Evolutionary conservation across 2,329 filamentous ascomycete species (phyloP).

Genomic region (Colletotrichum coccodes): DNA sequence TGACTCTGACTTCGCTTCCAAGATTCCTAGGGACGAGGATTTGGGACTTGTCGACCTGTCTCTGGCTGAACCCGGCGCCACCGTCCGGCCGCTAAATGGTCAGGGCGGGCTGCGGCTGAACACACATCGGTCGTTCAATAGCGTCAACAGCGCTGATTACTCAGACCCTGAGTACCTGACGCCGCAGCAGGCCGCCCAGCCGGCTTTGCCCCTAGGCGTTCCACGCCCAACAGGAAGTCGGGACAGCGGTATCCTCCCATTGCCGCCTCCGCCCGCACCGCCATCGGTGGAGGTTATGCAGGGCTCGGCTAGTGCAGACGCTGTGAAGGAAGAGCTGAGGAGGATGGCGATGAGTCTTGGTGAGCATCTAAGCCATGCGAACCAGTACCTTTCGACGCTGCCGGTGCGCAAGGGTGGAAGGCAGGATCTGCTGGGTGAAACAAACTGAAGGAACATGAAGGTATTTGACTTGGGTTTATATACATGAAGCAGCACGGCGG

Average conservation of each 20-base stretch:
- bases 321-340: constrained; percentile 62
- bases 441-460: neutral
- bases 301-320: constrained; percentile 60
- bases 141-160: constrained; percentile 34
- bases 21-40: constrained; percentile 40
- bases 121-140: constrained; percentile 33
- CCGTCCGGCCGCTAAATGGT: constrained; percentile 13
- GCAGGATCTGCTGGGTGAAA: constrained; percentile 25
- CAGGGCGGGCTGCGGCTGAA: constrained; percentile 26
- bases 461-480: neutral
- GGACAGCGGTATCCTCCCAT: constrained; percentile 22
- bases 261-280: constrained; percentile 53
- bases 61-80: constrained; percentile 35
- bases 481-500: neutral
- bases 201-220: constrained; percentile 35
- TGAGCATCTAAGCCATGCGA: constrained; percentile 59
- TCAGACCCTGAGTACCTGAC: constrained; percentile 35
- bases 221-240: constrained; percentile 7
- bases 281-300: constrained; percentile 65
- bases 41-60: constrained; percentile 44
- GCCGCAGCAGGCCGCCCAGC: constrained; percentile 42
- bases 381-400: constrained; percentile 54
- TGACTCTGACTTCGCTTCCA: constrained; percentile 60
- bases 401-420: constrained; percentile 47
- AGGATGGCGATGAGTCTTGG: constrained; percentile 59